These are phyloP conservation scores for Prosopis cineraria DNA, from an alignment of 306 rosid genomes.

Conservation along the genomic window DNA sequence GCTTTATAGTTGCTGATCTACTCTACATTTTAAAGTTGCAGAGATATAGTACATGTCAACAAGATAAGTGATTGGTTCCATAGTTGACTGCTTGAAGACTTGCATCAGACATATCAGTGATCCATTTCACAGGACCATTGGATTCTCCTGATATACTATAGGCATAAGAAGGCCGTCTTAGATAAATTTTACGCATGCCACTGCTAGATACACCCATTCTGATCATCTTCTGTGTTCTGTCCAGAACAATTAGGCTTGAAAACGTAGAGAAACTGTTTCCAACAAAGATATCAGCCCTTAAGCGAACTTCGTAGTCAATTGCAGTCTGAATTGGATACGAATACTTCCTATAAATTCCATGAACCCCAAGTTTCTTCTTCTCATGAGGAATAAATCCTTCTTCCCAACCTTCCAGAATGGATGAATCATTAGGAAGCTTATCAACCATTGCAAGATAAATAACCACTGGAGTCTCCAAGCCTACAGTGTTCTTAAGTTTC, in stretches of 20 bases:
- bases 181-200: constrained; percentile 51
- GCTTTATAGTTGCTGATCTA: too few species aligned
- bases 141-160: constrained; percentile 66
- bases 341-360: constrained; percentile 61
- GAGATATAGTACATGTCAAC: constrained; percentile 41
- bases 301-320: constrained; percentile 90
- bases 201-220: constrained; percentile 40
- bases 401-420: constrained; percentile 69
- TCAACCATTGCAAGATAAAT: constrained; percentile 88
- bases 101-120: constrained; percentile 70
- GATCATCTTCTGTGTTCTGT: constrained; percentile 76
- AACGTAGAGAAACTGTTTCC: constrained; percentile 96
- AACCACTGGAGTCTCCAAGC: constrained; percentile 52
- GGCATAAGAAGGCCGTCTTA: constrained; percentile 83
- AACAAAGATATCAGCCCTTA: constrained; percentile 73
- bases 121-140: constrained; percentile 74
- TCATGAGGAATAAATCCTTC: constrained; percentile 71
- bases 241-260: constrained; percentile 84
- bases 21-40: constrained; percentile 10
- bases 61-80: constrained; percentile 66
- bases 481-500: constrained; percentile 38
- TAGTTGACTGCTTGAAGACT: constrained; percentile 77
- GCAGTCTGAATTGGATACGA: constrained; percentile 90
- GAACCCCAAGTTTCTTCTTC: constrained; percentile 76
- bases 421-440: constrained; percentile 69